Evolutionary conservation across 164 flowering plant species (phyloP), one percentile per base, ranked within the genome.

Genomic region (Macadamia tetraphylla): DNA sequence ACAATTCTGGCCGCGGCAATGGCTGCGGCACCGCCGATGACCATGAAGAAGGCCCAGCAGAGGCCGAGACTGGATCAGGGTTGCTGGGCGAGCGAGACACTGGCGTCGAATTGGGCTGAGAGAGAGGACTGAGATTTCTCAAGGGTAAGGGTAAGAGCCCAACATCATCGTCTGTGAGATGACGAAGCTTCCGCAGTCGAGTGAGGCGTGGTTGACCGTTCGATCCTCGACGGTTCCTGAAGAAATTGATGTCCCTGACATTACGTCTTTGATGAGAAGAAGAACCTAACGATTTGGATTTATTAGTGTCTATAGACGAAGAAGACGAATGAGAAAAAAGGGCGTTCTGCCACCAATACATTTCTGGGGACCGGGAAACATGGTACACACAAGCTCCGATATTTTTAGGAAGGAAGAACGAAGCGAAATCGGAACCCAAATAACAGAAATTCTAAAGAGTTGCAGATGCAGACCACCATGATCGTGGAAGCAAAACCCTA

Each of bases 261-360:
- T 18, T 30, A 51, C 64, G 67, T 23, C 10, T 70, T 40, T 57
- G 55, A 29, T 74, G 14, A 6, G 70, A 71, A 31, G 60, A 71
- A 31, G 60, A 61, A 1, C 3, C 44, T 12, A 59, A 23, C 8
- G 68, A 68, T 55, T 40, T 56, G n/a, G 67, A 69, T 4, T 35
- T 35, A 35, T 35, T 35, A 5, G 40, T 2, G 40, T 35, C 40
- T 35, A 64, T 35, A 12, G 81, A 64, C 0, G 80, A 64, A 0
- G 82, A 65, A 1, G 79, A 61, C 14, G 83, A 55, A 6, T 78
- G 58, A 14, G 80, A 68, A 29, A 77, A 70, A 6, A 71, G 46
- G 23, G 78, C 66, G 62, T 62, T 70, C 42, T 70, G 81, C 52
- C 75, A 73, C 86, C 84, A 81, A 71, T 72, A 81, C 88, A 85